Conservation (phyloP, 164 flowering plant species). For the Buxus sempervirens region DNA sequence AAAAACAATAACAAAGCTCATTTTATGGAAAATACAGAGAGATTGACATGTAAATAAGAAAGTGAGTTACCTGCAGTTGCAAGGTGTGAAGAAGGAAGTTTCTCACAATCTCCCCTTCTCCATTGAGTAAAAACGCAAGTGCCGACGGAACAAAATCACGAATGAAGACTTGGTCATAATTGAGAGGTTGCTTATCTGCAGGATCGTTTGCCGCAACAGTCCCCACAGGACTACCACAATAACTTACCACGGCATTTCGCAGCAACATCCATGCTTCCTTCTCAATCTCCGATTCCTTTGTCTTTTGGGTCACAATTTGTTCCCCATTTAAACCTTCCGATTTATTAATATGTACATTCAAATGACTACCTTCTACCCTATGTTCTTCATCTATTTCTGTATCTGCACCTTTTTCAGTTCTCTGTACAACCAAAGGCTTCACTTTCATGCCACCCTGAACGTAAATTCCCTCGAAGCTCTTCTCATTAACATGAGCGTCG, state of each 20-base stretch:
- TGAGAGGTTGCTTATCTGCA: conserved; percentile 57
- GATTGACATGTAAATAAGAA: neutral
- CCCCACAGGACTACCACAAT: conserved; percentile 91
- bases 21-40: neutral
- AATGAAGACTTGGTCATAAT: conserved; percentile 94
- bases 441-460: conserved; percentile 56
- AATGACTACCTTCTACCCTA: conserved; percentile 7
- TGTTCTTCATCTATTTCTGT: conserved; percentile 1
- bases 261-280: conserved; percentile 85
- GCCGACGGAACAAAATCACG: conserved; percentile 96
- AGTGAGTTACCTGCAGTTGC: conserved; percentile 75
- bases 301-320: conserved; percentile 20
- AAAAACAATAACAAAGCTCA: too few species aligned
- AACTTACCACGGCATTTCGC: conserved; percentile 57
- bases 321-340: conserved; percentile 29
- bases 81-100: conserved; percentile 91
- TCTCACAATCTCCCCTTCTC: conserved; percentile 88
- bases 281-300: conserved; percentile 55
- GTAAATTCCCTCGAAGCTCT: conserved; percentile 46
- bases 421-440: conserved; percentile 50
- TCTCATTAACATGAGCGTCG: conserved; percentile 41
- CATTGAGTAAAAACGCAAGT: conserved; percentile 86
- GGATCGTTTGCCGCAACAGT: conserved; percentile 92
- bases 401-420: conserved; percentile 19
- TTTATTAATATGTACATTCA: conserved; percentile 26